Evolutionary conservation across 352 stramenopile genomes (phyloP), one percentile per base, ranked within the genome.

Genomic region (Aphanomyces euteiches): DNA sequence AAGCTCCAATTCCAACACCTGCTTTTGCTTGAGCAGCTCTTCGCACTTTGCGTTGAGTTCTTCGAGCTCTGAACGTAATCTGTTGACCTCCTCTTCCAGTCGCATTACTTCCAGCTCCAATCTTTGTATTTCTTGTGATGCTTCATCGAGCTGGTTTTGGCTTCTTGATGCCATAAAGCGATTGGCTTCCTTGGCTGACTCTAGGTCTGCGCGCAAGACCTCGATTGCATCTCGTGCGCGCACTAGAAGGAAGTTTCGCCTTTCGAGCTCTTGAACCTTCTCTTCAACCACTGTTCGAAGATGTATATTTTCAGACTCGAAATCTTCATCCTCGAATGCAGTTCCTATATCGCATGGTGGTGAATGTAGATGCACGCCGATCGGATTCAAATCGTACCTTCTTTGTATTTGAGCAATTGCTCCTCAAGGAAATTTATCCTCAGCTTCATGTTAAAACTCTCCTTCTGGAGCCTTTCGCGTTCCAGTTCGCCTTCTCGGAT

Each of bases 381-480:
- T 36, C 2, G 17, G 15, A 28, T 28, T 56, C 17, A 48, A 19
- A 17, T 57, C 17, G 7, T 34, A 70, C 79, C 83, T 57, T 89
- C 73, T 69, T 85, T 86, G 67, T 84, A 79, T 36, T 78, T 78
- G 37, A 84, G 64, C 57, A 93, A 73, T n/a, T 81, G 79, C 66
- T 92, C 79, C 64, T 93, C 83, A 1, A 90, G 73, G 45, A 81
- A 80, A 39, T 83, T 83, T 48, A 90, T 82, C 17, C 80, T 81
- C 47, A 88, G 69, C 72, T 79, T 79, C 73, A 89, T 80, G 75
- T 90, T 90, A 65, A 89, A 89, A 72, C 88, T 89, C 58, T 89
- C 84, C 74, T 85, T 90, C 34, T 79, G 74, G 4, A 93, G 75
- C 3, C 78, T 78, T 57, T 92, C 80, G 37, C 76, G 78, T 58